phyloP scores from a whole-genome alignment of 257 asterid species.

The Nicotiana noctiflora region DNA sequence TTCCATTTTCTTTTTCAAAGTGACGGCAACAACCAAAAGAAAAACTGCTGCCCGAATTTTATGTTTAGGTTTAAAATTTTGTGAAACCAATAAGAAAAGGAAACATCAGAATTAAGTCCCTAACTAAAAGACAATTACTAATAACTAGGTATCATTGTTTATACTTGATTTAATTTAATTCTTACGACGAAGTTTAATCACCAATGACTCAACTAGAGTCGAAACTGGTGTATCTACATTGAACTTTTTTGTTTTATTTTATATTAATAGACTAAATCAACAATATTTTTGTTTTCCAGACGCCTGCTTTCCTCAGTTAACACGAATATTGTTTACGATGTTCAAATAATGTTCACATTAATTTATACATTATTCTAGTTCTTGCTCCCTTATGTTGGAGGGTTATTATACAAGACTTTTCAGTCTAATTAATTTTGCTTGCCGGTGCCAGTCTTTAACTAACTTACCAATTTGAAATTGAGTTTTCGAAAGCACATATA shows the following conservation, averaged over 20 bases:
- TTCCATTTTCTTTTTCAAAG: background rate
- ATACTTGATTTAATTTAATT: background rate
- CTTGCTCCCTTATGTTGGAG: background rate
- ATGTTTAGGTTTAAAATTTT: background rate
- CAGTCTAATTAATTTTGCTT: background rate
- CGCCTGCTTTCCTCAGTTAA: background rate
- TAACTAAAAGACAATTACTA: background rate
- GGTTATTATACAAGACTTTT: background rate
- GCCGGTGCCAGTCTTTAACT: background rate
- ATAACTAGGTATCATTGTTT: background rate
- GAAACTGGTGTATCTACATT: background rate
- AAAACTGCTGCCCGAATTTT: background rate
- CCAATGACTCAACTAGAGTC: background rate
- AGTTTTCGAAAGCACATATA: background rate
- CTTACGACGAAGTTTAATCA: background rate
- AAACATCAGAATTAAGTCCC: background rate
- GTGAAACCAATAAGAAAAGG: background rate
- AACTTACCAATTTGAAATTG: background rate
- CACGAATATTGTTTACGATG: background rate
- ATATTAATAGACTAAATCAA: background rate
- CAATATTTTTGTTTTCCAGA: background rate
- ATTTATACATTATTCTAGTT: background rate
- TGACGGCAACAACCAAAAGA: constrained; percentile 6
- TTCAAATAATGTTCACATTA: background rate
- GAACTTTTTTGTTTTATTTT: background rate